phyloP scores from a whole-genome alignment of 495 filamentous ascomycete species.

The Daldinia caldariorum region DNA sequence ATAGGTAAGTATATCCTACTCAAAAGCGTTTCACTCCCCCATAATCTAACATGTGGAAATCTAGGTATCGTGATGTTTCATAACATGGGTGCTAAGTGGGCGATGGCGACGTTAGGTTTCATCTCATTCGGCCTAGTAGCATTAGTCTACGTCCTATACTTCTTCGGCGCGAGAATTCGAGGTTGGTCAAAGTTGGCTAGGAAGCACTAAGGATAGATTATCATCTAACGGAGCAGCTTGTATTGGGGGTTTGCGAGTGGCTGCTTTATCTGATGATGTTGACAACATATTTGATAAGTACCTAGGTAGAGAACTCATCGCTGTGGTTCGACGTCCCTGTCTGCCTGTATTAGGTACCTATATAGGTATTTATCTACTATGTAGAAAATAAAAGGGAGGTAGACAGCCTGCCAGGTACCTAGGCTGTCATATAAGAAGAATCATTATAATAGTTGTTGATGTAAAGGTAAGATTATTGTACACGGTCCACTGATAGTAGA shows the following conservation, averaged over 20 bases:
- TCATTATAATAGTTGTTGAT: too few relatives aligned
- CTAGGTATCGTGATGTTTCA: constrained; percentile 53
- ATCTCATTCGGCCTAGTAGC: constrained; percentile 50
- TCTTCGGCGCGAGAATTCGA: constrained; percentile 49
- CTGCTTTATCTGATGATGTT: not conserved
- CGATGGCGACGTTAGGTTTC: constrained; percentile 52
- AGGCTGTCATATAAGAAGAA: too few relatives aligned
- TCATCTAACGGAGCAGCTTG: not conserved
- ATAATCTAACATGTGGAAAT: constrained; percentile 20
- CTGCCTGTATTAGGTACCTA: not conserved
- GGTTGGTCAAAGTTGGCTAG: constrained; percentile 36
- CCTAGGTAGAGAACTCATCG: too few relatives aligned
- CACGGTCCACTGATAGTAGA: too few relatives aligned
- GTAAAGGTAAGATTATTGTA: too few relatives aligned
- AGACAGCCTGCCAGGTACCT: too few relatives aligned
- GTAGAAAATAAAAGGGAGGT: too few relatives aligned
- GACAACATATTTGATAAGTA: not conserved
- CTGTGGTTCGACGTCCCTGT: too few relatives aligned
- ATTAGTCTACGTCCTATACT: constrained; percentile 52
- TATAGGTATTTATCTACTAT: too few relatives aligned
- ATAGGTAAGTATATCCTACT: constrained; percentile 31
- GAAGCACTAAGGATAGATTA: constrained; percentile 23
- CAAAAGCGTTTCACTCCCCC: not conserved
- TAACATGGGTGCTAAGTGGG: constrained; percentile 51
- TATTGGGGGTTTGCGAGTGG: not conserved